Evolutionary conservation across 2,329 filamentous ascomycete species (phyloP).

Genomic region (Westerdykella ornata): DNA sequence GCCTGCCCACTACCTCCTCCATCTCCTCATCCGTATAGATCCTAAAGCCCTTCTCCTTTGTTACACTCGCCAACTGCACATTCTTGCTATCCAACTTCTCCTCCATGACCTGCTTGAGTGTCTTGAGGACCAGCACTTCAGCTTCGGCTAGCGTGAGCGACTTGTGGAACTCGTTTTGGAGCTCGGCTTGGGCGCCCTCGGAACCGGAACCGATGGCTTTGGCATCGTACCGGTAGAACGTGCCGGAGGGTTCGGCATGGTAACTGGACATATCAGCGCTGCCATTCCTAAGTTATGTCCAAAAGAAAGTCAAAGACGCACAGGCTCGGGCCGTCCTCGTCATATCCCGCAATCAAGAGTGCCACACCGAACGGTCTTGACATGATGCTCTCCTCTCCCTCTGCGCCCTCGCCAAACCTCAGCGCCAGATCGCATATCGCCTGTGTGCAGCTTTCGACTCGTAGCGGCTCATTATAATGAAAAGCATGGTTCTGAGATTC

Average conservation of each 20-base stretch:
- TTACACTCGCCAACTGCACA: slow-evolving; percentile 94
- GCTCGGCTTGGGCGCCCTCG: slow-evolving; percentile 92
- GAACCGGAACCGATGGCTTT: slow-evolving; percentile 98
- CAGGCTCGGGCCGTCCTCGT: slow-evolving; percentile 93
- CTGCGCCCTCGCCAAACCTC: slow-evolving; percentile 93
- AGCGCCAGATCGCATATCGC: slow-evolving; percentile 96
- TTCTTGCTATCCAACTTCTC: slow-evolving; percentile 99
- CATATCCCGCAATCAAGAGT: slow-evolving; percentile 90
- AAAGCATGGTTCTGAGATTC: slow-evolving; percentile 96
- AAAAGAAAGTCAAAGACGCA: slow-evolving; percentile 38
- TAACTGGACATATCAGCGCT: slow-evolving; percentile 50
- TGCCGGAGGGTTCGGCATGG: slow-evolving; percentile 95
- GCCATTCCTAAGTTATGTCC: background rate
- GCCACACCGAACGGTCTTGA: slow-evolving; percentile 94
- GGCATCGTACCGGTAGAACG: slow-evolving; percentile 97
- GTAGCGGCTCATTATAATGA: slow-evolving; percentile 92
- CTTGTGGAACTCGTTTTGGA: slow-evolving; percentile 99
- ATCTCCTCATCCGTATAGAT: slow-evolving; percentile 99
- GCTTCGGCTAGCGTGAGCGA: slow-evolving; percentile 88
- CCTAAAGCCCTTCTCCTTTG: slow-evolving; percentile 94
- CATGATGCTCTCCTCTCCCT: slow-evolving; percentile 99
- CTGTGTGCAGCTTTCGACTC: slow-evolving; percentile 96
- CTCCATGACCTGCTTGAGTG: slow-evolving; percentile 99
- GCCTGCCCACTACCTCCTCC: slow-evolving; percentile 80
- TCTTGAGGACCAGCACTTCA: slow-evolving; percentile 93